These are phyloP conservation scores for Boletus subcaerulescens DNA, from an alignment of 768 basidiomycete species.

Conservation along the genomic window DNA sequence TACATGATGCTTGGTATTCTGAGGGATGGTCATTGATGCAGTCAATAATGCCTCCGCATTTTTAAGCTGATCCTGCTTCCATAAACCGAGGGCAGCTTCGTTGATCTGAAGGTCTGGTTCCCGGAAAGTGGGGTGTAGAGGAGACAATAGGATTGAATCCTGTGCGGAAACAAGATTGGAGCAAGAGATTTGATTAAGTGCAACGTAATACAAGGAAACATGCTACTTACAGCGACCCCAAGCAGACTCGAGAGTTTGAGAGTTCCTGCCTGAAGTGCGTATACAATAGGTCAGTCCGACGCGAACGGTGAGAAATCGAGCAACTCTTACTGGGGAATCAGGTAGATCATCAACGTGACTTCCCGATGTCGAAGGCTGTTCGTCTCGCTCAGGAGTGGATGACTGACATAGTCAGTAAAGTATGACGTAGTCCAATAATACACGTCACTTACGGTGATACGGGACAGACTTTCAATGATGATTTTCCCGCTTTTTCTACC, in stretches of 20 bases:
- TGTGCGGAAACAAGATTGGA: background rate
- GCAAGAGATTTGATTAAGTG: no score
- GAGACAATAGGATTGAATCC: background rate
- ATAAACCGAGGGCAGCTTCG: background rate
- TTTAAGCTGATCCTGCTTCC: background rate
- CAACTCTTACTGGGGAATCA: background rate
- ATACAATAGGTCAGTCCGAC: background rate
- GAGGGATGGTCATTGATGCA: background rate
- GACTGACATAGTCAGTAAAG: background rate
- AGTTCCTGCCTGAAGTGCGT: background rate
- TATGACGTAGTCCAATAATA: no score
- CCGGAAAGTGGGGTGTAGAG: background rate
- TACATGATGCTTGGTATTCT: background rate
- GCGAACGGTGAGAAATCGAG: no score
- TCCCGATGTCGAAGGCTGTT: background rate
- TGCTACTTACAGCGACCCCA: background rate
- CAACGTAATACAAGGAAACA: background rate
- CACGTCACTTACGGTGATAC: no score
- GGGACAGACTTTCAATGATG: no score
- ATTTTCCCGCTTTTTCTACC: no score
- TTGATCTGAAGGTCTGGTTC: background rate
- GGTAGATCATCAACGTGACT: no score
- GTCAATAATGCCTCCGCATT: background rate
- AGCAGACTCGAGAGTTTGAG: no score
- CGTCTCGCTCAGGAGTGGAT: background rate